These are phyloP conservation scores for Zanthoxylum bungeanum DNA, from an alignment of 345 rosid species.

Conservation along the genomic window DNA sequence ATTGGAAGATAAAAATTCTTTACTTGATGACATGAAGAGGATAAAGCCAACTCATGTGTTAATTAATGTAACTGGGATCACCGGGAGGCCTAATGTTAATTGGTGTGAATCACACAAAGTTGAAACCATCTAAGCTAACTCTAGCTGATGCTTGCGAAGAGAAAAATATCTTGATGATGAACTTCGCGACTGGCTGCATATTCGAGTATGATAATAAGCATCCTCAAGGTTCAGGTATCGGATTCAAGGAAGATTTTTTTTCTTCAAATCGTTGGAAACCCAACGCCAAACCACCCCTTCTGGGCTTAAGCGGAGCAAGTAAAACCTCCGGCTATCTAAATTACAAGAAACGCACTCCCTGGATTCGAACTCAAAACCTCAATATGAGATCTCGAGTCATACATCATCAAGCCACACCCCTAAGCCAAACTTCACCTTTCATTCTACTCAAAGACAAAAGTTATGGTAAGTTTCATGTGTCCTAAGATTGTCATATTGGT, in stretches of 20 bases:
- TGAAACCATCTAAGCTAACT: conserved; percentile 48
- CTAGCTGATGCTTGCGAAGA: conserved; percentile 53
- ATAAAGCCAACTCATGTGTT: conserved; percentile 52
- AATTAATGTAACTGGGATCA: conserved; percentile 59
- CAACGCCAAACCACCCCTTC: too few relatives aligned
- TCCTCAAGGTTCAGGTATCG: conserved; percentile 47
- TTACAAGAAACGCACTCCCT: too few relatives aligned
- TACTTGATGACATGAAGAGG: conserved; percentile 36
- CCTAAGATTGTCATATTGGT: background rate
- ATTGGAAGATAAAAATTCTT: conserved; percentile 45
- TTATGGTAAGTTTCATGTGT: conserved; percentile 37
- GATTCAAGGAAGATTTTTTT: conserved; percentile 63
- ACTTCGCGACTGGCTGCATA: conserved; percentile 59
- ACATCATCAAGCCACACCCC: too few relatives aligned
- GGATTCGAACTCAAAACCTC: too few relatives aligned
- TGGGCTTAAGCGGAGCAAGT: too few relatives aligned
- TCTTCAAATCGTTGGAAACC: too few relatives aligned
- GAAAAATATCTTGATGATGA: conserved; percentile 43
- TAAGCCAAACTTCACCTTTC: conserved; percentile 46
- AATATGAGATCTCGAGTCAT: too few relatives aligned
- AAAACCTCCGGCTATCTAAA: too few relatives aligned
- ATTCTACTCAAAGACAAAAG: conserved; percentile 61
- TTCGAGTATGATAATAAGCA: conserved; percentile 49
- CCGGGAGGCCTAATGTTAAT: conserved; percentile 60
- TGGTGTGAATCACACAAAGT: conserved; percentile 60